Evolutionary conservation across 352 stramenopile species (phyloP), one percentile per base, ranked within the genome.

Genomic region (Nothophytophthora sp.): DNA sequence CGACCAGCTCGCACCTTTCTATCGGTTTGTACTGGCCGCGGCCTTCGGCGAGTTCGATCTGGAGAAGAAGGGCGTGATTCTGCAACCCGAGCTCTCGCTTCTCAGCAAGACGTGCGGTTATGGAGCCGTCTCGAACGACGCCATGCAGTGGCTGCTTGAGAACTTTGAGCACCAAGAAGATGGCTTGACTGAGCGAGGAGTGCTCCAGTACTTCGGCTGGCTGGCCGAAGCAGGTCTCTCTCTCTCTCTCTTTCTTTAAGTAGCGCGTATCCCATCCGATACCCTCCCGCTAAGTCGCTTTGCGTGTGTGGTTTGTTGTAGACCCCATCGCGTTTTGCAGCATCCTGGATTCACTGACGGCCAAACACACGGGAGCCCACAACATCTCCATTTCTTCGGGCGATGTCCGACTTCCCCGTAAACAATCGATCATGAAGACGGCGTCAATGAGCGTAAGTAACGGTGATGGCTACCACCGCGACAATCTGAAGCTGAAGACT

Each of bases 201-300:
- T 92, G 10, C 40, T 87, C 15, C 51, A 83, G 39, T 92, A 92
- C 37, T 88, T 92, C 34, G 75, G 63, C 25, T 90, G 75, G 73
- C 36, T 90, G 6, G 81, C 72, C 2, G 74, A 87, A 62, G 75
- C 74, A 58, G 78, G 80, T 88, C 47, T 15, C 20, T 42, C 12
- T 24, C 18, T 16, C n/a, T n/a, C n/a, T n/a, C n/a, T n/a, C n/a
- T n/a, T 15, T 13, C 38, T 16, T 0, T 32, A n/a, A n/a, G 19
- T 23, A 43, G 0, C 8, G 9, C n/a, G n/a, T n/a, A n/a, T n/a
- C n/a, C n/a, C n/a, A n/a, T n/a, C n/a, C n/a, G 11, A n/a, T 40
- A 7, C 5, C 37, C 18, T 10, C 18, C n/a, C 25, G 24, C 37
- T 47, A 28, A 38, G 11, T 20, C 11, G 6, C 45, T 2, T 13